A percentile compares a stretch with the other conserved stretches of the same genome.
phyloP scores from a whole-genome alignment of 2,329 filamentous ascomycete species.

The Diaporthe sp. region DNA sequence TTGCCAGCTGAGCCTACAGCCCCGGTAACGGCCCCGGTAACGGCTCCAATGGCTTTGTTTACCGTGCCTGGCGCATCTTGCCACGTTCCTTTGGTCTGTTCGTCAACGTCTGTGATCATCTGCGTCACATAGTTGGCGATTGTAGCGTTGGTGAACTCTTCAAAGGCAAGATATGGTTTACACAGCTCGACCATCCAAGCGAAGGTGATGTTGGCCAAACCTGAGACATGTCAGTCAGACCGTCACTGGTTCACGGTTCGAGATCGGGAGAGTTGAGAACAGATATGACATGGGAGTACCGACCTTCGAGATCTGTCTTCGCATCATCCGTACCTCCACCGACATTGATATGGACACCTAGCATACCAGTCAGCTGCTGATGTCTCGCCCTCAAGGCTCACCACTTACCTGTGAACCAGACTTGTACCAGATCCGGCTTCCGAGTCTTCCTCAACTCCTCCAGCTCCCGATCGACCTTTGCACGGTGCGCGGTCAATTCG shows the following conservation, averaged over 20 bases:
- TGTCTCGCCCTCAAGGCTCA: neutral
- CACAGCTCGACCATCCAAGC: neutral
- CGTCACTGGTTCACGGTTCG: neutral
- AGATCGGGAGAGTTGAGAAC: neutral
- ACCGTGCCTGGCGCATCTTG: neutral
- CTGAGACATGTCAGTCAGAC: neutral
- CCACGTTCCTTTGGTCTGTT: neutral
- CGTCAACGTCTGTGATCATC: neutral
- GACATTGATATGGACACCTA: neutral
- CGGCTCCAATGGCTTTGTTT: neutral
- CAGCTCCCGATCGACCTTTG: neutral
- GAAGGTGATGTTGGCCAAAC: neutral
- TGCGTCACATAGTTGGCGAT: neutral
- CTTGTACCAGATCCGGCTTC: neutral
- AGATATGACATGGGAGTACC: neutral
- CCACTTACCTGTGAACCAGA: neutral
- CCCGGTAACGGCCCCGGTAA: neutral
- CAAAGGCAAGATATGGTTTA: neutral
- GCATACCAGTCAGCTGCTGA: neutral
- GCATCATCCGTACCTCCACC: neutral
- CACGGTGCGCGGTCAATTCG: neutral
- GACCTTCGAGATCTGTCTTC: neutral
- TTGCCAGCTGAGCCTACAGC: neutral
- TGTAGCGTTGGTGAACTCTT: neutral
- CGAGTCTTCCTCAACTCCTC: neutral